Conservation (phyloP, 1,139 yeast species). For the Yamadazyma conglobata region DNA sequence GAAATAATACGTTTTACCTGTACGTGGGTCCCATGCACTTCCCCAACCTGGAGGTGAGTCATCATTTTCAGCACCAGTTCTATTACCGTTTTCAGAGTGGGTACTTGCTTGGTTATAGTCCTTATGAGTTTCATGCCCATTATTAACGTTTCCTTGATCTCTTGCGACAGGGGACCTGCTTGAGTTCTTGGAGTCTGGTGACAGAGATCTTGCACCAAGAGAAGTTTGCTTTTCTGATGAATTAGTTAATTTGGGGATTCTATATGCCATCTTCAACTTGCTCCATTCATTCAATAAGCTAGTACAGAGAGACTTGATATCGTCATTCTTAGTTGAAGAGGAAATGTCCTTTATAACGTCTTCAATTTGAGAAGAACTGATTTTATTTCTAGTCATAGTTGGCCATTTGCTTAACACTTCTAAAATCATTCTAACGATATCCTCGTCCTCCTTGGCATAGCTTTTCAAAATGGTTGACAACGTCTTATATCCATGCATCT, state of each 20-base stretch:
- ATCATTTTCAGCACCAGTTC: no score
- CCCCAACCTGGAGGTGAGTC: conserved; percentile 55
- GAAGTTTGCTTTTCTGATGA: conserved; percentile 8
- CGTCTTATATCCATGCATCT: conserved; percentile 86
- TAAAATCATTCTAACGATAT: conserved; percentile 45
- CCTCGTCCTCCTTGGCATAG: conserved; percentile 30
- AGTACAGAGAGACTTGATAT: conserved; percentile 35
- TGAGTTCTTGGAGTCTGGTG: no score
- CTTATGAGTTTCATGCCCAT: no score
- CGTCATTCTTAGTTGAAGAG: conserved; percentile 24
- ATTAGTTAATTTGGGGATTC: conserved; percentile 58
- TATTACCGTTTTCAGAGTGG: no score
- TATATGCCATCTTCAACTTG: conserved; percentile 71
- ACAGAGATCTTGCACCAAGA: no score
- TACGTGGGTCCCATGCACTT: conserved; percentile 41
- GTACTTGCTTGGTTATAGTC: no score
- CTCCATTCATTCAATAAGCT: conserved; percentile 68
- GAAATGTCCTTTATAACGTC: conserved; percentile 51
- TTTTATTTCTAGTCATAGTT: conserved; percentile 72
- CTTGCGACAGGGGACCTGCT: neutral
- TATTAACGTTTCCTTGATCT: neutral
- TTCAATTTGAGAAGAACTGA: conserved; percentile 76
- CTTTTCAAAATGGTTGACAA: conserved; percentile 58
- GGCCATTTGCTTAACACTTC: conserved; percentile 73
- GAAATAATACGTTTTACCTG: conserved; percentile 49